Evolutionary conservation across 495 filamentous ascomycete genomes (phyloP), one percentile per base, ranked within the genome.

Genomic region (Penicillium goetzii): DNA sequence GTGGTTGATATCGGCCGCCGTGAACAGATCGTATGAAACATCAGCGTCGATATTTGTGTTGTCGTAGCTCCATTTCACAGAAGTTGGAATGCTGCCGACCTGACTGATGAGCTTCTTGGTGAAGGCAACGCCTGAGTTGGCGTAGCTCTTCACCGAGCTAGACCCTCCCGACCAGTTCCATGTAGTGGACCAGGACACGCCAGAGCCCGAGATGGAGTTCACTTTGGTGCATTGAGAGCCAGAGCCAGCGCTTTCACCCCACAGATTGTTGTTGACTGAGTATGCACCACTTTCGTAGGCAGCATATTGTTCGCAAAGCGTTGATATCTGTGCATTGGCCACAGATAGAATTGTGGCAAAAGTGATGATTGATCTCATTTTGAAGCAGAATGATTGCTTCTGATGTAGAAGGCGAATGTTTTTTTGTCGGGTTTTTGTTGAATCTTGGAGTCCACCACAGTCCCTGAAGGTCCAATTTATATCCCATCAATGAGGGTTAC

Each of bases 11-110:
- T 82, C 74, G 5, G 76, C 70, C 0, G 79, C 74, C 1, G 80
- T 83, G 64, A 83, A 83, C 21, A 82, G 61, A 61, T 82, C 80
- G 53, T 82, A 82, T 0, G 80, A 73, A 11, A 83, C 80, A 66
- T 83, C 75, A 17, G 78, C 78, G 11, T 66, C 64, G 63, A 82
- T 70, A 58, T 74, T 66, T 53, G 62, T 74, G 38, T 71, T 76
- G 58, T 68, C 68, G 62, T 81, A 78, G 56, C 52, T 62, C 81
- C 81, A 83, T 43, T 70, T 54, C 7, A 72, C 76, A 3, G 68
- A 56, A 1, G 79, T 79, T 2, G 66, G 71, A 66, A 83, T 78
- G 60, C 68, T 80, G 36, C 26, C 53, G 47, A 82, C 66, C 15
- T 67, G 33, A 60, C 66, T 74, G 58, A 79, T 70, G 32, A 67